These are phyloP conservation scores for Trichoderma sp. DNA, from an alignment of 2,329 filamentous ascomycete species.

Conservation along the genomic window DNA sequence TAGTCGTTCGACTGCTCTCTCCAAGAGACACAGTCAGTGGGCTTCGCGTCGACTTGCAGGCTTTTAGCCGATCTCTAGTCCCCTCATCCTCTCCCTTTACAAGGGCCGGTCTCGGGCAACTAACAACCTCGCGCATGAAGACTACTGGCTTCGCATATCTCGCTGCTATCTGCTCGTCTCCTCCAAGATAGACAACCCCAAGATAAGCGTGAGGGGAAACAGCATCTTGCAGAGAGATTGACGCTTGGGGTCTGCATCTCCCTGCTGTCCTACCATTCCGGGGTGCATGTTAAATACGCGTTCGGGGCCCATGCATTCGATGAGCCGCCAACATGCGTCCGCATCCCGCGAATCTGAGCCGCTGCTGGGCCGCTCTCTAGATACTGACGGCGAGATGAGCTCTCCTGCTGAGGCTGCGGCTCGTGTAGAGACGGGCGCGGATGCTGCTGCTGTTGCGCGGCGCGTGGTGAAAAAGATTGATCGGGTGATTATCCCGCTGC, in stretches of 20 bases:
- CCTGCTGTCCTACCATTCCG: not conserved
- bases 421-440: constrained; percentile 26
- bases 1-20: constrained; percentile 8
- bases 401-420: constrained; percentile 10
- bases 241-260: not conserved
- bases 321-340: constrained; percentile 2
- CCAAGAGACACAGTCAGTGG: not conserved
- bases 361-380: not conserved
- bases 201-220: constrained; percentile 26
- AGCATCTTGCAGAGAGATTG: not conserved
- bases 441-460: constrained; percentile 37
- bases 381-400: constrained; percentile 22
- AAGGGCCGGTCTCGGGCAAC: constrained; percentile 22
- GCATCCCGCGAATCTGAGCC: constrained; percentile 15
- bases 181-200: not conserved
- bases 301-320: not conserved
- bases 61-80: constrained; percentile 20
- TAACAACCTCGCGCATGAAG: constrained; percentile 1
- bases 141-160: not conserved
- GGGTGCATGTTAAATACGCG: not conserved
- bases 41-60: not conserved
- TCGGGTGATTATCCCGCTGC: constrained; percentile 53
- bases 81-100: not conserved
- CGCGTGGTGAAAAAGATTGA: constrained; percentile 59
- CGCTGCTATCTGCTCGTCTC: constrained; percentile 9